Evolutionary conservation across 2,329 filamentous ascomycete species (phyloP).

Genomic region (Escovopsis sp.): DNA sequence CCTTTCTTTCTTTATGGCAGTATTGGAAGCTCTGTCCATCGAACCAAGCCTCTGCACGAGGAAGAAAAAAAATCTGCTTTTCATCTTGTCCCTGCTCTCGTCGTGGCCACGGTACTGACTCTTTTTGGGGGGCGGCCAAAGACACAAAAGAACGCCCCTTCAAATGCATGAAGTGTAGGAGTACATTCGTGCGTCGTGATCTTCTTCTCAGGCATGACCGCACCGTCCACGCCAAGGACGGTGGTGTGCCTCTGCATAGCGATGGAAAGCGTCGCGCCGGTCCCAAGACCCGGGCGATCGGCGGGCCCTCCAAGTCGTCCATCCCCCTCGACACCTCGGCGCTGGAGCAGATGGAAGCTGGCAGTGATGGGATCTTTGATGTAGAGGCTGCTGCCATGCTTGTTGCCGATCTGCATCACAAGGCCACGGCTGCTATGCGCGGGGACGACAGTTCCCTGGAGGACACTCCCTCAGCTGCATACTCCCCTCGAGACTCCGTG

Average conservation of each 20-base stretch:
- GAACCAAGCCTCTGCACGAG: no score
- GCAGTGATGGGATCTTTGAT: conserved; percentile 82
- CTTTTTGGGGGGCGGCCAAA: conserved; percentile 22
- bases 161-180: conserved; percentile 96
- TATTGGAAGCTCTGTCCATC: no score
- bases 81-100: no score
- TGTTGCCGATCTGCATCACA: conserved; percentile 95
- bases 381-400: conserved; percentile 97
- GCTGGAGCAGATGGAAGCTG: conserved; percentile 84
- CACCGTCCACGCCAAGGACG: conserved; percentile 97
- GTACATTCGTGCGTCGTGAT: conserved; percentile 95
- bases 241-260: conserved; percentile 82
- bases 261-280: conserved; percentile 77
- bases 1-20: no score
- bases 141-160: conserved; percentile 98
- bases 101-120: neutral
- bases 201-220: conserved; percentile 92
- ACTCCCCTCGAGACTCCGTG: conserved; percentile 55
- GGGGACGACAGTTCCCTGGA: conserved; percentile 41
- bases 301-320: conserved; percentile 57
- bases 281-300: conserved; percentile 50
- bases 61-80: neutral
- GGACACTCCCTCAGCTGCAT: conserved; percentile 47
- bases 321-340: conserved; percentile 71
- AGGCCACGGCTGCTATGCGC: conserved; percentile 61